phyloP scores from a whole-genome alignment of 345 rosid genomes.

The Turnera subulata region DNA sequence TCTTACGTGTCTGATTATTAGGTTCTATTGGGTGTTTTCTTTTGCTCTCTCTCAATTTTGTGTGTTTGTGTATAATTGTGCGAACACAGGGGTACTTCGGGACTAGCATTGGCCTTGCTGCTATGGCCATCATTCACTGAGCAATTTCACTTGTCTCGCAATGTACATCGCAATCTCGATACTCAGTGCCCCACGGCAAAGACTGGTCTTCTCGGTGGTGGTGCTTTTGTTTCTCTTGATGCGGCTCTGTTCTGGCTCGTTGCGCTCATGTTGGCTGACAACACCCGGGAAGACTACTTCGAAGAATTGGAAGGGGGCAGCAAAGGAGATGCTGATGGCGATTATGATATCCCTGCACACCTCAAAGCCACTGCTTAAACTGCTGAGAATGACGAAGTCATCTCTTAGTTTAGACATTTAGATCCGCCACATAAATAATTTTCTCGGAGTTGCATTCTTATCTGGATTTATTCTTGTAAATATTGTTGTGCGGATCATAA shows the following conservation, averaged over 20 bases:
- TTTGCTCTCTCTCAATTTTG: neutral
- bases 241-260: constrained; percentile 77
- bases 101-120: constrained; percentile 52
- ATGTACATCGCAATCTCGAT: constrained; percentile 43
- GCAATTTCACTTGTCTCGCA: constrained; percentile 57
- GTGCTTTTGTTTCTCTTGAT: constrained; percentile 76
- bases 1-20: too few species aligned
- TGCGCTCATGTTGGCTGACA: constrained; percentile 71
- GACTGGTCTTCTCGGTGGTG: constrained; percentile 86
- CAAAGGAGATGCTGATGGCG: constrained; percentile 6
- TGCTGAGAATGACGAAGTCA: too few species aligned
- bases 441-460: too few species aligned
- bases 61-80: neutral
- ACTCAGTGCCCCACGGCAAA: constrained; percentile 72
- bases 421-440: too few species aligned
- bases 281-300: constrained; percentile 84
- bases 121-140: constrained; percentile 76
- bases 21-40: too few species aligned
- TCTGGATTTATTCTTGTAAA: too few species aligned
- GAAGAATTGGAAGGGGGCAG: constrained; percentile 41
- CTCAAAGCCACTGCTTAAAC: constrained; percentile 15
- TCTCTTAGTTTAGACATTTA: too few species aligned
- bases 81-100: constrained; percentile 46
- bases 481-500: too few species aligned
- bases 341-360: constrained; percentile 5